Evolutionary conservation across 164 flowering plant species (phyloP).

Genomic region (Dillenia turbinata): DNA sequence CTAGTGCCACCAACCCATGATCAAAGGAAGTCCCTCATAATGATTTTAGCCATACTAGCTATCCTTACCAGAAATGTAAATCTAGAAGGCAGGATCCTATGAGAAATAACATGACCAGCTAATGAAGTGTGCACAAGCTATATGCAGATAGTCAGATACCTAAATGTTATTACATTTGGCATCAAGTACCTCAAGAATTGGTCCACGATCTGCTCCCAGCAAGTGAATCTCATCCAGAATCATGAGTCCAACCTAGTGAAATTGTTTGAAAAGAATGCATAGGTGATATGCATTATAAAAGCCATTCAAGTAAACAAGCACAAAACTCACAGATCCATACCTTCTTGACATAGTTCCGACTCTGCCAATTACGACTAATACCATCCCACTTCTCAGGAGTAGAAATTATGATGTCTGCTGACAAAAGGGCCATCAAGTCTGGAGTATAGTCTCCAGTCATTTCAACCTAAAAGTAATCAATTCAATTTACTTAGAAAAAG

Average conservation of each 20-base stretch:
- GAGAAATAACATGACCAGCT: too few species aligned
- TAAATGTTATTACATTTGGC: too few species aligned
- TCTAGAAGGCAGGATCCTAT: too few species aligned
- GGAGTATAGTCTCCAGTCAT: constrained; percentile 99
- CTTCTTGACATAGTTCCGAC: constrained; percentile 91
- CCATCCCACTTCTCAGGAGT: constrained; percentile 99
- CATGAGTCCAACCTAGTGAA: constrained; percentile 81
- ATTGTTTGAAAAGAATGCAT: neutral
- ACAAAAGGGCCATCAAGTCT: constrained; percentile 74
- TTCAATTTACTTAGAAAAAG: too few species aligned
- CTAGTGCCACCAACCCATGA: too few species aligned
- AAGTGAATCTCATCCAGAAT: constrained; percentile 98
- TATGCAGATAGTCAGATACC: too few species aligned
- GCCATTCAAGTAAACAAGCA: neutral
- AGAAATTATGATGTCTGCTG: constrained; percentile 94
- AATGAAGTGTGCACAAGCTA: too few species aligned
- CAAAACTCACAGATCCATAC: constrained; percentile 24
- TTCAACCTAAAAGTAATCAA: constrained; percentile 63
- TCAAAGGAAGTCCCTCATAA: too few species aligned
- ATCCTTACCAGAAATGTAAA: too few species aligned
- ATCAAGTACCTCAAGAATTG: constrained; percentile 86
- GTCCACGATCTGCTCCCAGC: constrained; percentile 98
- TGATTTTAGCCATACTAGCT: too few species aligned
- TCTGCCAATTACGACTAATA: constrained; percentile 97
- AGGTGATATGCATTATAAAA: neutral